Conservation (phyloP, 2,329 filamentous ascomycete species). For the Plenodomus tracheiphilus region DNA sequence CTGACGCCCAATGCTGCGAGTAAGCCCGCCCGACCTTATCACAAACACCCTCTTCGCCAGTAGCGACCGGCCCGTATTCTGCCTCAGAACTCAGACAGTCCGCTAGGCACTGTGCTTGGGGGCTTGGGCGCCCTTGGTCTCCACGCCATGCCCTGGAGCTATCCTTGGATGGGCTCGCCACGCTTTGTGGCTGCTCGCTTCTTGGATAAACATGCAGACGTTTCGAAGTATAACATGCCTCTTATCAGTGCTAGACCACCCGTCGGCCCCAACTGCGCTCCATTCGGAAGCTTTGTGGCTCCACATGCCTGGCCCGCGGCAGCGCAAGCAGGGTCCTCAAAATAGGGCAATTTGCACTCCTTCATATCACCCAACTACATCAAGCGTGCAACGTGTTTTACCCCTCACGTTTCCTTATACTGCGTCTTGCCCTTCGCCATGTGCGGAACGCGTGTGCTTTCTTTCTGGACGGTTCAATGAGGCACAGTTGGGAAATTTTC, state of each 20-base stretch:
- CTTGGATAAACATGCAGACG: slow-evolving; percentile 18
- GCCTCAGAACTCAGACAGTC: slow-evolving; percentile 5
- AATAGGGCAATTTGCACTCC: slow-evolving; percentile 34
- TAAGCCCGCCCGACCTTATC: slow-evolving; percentile 28
- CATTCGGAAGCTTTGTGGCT: slow-evolving; percentile 25
- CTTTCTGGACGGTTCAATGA: slow-evolving; percentile 5
- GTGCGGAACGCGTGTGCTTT: not conserved
- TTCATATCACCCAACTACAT: slow-evolving; percentile 20
- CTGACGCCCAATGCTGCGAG: slow-evolving; percentile 30
- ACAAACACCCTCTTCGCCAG: slow-evolving; percentile 11
- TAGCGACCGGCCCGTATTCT: slow-evolving; percentile 9
- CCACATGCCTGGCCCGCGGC: slow-evolving; percentile 28
- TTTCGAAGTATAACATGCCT: slow-evolving; percentile 21
- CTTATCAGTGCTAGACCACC: slow-evolving; percentile 39
- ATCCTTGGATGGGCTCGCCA: slow-evolving; percentile 15
- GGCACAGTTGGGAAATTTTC: slow-evolving; percentile 6
- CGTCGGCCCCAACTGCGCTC: slow-evolving; percentile 23
- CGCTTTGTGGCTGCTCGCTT: slow-evolving; percentile 32
- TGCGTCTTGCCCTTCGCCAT: slow-evolving; percentile 1
- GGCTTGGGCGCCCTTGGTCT: slow-evolving; percentile 15
- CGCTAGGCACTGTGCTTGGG: not conserved
- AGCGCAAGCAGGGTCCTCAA: slow-evolving; percentile 29
- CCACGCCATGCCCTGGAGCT: slow-evolving; percentile 12
- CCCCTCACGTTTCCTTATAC: slow-evolving; percentile 10
- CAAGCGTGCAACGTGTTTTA: slow-evolving; percentile 11